These are phyloP conservation scores for Verruconis gallopava DNA, from an alignment of 2,329 filamentous ascomycete species.

Conservation along the genomic window DNA sequence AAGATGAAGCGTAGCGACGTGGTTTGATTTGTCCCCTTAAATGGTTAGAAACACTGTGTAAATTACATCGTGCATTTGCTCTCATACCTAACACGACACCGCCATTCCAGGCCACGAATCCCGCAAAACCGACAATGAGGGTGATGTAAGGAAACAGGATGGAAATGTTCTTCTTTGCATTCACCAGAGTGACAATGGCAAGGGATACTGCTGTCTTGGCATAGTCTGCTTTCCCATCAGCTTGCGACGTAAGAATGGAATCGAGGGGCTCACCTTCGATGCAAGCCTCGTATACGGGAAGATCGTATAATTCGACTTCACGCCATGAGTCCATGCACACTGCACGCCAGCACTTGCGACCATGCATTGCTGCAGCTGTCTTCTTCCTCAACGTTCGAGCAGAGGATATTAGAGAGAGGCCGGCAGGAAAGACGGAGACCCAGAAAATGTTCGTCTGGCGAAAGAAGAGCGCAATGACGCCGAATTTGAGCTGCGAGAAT, in stretches of 20 bases:
- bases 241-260: slow-evolving; percentile 16
- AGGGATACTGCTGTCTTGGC: slow-evolving; percentile 48
- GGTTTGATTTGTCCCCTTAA: slow-evolving; percentile 90
- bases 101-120: slow-evolving; percentile 76
- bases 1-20: slow-evolving; percentile 76
- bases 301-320: slow-evolving; percentile 11
- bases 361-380: no score
- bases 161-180: slow-evolving; percentile 26
- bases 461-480: slow-evolving; percentile 57
- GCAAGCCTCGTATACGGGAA: slow-evolving; percentile 10
- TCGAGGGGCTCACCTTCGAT: slow-evolving; percentile 11
- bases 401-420: slow-evolving; percentile 18
- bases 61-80: no score
- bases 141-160: slow-evolving; percentile 47
- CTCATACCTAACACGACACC: slow-evolving; percentile 79
- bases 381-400: not conserved
- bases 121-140: slow-evolving; percentile 53
- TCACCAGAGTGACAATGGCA: slow-evolving; percentile 39
- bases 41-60: no score
- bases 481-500: slow-evolving; percentile 22
- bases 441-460: slow-evolving; percentile 97
- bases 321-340: slow-evolving; percentile 3
- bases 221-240: slow-evolving; percentile 26
- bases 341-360: no score
- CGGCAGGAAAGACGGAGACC: slow-evolving; percentile 68